Percentiles rank a stretch among this genome's conserved stretches.
Conservation (phyloP, 768 basidiomycete species). For the Naganishia antarctica region DNA sequence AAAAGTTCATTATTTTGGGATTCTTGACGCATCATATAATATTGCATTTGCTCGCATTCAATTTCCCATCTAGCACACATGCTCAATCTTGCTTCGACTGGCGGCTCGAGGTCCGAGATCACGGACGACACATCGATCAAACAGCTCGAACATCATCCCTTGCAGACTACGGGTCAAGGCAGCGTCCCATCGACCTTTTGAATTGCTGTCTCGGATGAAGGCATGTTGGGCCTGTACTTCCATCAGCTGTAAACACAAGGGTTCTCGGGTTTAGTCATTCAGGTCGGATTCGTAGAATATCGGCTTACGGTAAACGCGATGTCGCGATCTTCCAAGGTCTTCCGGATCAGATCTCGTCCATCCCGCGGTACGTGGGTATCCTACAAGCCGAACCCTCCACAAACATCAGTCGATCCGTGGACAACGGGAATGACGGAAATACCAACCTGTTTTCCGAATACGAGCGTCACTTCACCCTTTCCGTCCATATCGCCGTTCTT, state of each 20-base stretch:
- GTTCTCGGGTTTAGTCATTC: no score
- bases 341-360: constrained; percentile 79
- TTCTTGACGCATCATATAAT: neutral
- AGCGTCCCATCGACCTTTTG: constrained; percentile 94
- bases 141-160: constrained; percentile 84
- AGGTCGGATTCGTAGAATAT: neutral
- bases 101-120: constrained; percentile 69
- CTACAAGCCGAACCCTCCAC: constrained; percentile 47
- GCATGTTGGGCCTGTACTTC: constrained; percentile 98
- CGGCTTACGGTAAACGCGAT: constrained; percentile 63
- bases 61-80: constrained; percentile 62
- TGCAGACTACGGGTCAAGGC: constrained; percentile 77
- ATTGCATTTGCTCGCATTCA: neutral
- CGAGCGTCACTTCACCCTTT: constrained; percentile 87
- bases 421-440: neutral
- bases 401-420: neutral
- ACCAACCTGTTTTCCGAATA: constrained; percentile 85
- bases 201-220: constrained; percentile 85
- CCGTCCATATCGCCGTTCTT: constrained; percentile 67
- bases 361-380: constrained; percentile 88
- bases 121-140: constrained; percentile 76
- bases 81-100: constrained; percentile 58
- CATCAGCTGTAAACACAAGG: constrained; percentile 67
- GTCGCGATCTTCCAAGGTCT: constrained; percentile 72
- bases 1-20: no score